These are phyloP conservation scores for Colletotrichum sp. DNA, from an alignment of 2,329 filamentous ascomycete genomes.

Conservation along the genomic window DNA sequence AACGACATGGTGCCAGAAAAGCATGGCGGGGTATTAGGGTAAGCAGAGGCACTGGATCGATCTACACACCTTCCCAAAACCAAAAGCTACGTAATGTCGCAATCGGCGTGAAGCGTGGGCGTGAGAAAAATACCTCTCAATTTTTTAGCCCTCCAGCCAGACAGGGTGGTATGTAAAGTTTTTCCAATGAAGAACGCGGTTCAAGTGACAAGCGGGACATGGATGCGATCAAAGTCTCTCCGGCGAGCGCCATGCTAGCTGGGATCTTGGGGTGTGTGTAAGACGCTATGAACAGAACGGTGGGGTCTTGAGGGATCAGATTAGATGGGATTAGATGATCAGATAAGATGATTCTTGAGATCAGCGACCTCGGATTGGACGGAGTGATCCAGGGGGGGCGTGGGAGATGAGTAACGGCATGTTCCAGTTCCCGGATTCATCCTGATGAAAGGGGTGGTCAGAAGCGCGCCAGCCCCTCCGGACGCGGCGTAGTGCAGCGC, in stretches of 20 bases:
- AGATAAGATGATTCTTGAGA: slow-evolving; percentile 11
- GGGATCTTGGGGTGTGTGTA: not conserved
- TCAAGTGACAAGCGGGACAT: not conserved
- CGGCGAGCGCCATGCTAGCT: not conserved
- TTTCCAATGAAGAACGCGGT: not conserved
- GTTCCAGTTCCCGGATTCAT: not conserved
- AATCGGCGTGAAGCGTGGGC: not conserved
- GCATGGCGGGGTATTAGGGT: not conserved
- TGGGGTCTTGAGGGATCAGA: not conserved
- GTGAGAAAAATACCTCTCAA: not conserved
- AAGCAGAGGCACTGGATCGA: not conserved
- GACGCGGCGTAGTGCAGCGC: not conserved
- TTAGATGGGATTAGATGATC: slow-evolving; percentile 22
- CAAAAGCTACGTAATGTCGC: not conserved
- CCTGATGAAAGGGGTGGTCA: not conserved
- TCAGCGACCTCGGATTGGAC: slow-evolving; percentile 3
- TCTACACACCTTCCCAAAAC: not conserved
- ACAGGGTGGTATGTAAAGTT: not conserved
- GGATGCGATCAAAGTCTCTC: not conserved
- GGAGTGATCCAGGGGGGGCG: not conserved
- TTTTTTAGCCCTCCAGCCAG: not conserved
- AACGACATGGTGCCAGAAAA: not conserved
- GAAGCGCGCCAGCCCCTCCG: not conserved
- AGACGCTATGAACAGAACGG: not conserved
- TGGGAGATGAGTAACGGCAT: not conserved